Conservation (phyloP, 2,329 filamentous ascomycete genomes). For the Diaporthe ilicicola region DNA sequence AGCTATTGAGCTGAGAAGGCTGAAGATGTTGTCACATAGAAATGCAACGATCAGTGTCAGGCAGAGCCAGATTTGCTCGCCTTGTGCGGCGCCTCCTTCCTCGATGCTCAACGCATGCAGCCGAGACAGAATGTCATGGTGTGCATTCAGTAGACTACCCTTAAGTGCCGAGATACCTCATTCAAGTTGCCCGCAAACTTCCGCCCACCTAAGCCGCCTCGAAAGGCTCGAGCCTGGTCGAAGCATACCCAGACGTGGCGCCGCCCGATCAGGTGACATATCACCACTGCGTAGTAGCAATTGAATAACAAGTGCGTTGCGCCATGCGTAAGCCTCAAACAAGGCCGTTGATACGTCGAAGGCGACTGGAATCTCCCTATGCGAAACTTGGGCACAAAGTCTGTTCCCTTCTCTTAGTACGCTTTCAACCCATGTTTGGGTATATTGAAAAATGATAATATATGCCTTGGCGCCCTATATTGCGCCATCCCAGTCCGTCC, state of each 20-base stretch:
- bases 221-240: neutral
- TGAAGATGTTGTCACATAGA: too few relatives aligned
- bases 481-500: neutral
- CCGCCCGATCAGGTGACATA: neutral
- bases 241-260: neutral
- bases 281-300: neutral
- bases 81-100: too few relatives aligned
- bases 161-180: too few relatives aligned
- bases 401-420: neutral
- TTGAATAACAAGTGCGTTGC: neutral
- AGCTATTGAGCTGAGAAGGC: too few relatives aligned
- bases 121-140: too few relatives aligned
- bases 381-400: constrained; percentile 13
- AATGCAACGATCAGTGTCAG: too few relatives aligned
- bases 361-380: neutral
- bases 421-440: neutral
- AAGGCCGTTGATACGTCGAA: neutral
- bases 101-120: too few relatives aligned
- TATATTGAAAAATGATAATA: neutral
- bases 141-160: too few relatives aligned
- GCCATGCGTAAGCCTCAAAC: neutral
- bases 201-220: too few relatives aligned
- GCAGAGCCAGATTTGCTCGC: too few relatives aligned
- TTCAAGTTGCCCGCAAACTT: too few relatives aligned
- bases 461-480: constrained; percentile 5